phyloP scores from a whole-genome alignment of 2,329 filamentous ascomycete genomes.

The Ceratocystis destructans region DNA sequence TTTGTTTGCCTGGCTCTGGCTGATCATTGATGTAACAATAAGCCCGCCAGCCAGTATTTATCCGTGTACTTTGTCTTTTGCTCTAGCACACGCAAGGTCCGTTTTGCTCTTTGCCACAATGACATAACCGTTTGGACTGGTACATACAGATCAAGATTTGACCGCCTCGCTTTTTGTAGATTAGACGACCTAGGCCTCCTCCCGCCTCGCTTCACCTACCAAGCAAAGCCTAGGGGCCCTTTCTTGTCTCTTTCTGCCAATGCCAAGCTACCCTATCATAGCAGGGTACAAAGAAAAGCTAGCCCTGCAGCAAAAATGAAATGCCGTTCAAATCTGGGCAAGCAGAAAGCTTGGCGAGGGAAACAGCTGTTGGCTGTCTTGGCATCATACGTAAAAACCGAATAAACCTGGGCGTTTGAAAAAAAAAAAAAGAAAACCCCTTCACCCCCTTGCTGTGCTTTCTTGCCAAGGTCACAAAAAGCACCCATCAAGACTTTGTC shows the following conservation, averaged over 20 bases:
- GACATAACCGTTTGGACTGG: neutral
- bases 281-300: neutral
- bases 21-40: constrained; percentile 2
- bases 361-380: neutral
- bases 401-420: neutral
- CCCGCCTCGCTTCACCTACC: neutral
- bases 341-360: neutral
- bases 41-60: neutral
- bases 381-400: neutral
- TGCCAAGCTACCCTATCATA: neutral
- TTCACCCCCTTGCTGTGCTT: neutral
- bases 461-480: neutral
- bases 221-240: neutral
- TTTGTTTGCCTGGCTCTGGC: neutral
- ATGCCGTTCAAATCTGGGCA: neutral
- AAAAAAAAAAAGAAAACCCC: neutral
- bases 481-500: too few relatives aligned
- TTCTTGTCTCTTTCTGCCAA: neutral
- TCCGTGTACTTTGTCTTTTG: neutral
- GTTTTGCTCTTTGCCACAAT: neutral
- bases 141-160: too few relatives aligned
- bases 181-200: neutral
- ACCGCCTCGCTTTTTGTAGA: neutral
- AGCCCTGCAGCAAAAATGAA: neutral
- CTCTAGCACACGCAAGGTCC: neutral